Evolutionary conservation across 441 rosid genomes (phyloP).

Genomic region (Brassica balearica): DNA sequence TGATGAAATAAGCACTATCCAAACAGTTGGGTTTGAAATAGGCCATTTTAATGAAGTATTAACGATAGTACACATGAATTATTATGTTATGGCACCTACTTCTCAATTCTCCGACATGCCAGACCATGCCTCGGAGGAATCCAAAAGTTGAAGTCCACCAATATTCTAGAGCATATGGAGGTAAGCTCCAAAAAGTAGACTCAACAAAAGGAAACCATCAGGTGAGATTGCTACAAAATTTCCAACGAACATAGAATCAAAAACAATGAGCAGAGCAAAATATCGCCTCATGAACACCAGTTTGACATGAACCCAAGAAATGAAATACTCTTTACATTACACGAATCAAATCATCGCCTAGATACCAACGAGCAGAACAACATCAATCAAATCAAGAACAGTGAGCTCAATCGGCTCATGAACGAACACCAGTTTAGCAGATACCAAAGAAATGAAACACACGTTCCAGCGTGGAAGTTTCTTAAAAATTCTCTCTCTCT

Average conservation of each 20-base stretch:
- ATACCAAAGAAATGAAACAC: background rate
- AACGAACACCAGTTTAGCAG: background rate
- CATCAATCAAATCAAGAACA: constrained; percentile 4
- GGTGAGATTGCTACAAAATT: background rate
- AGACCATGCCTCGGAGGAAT: constrained; percentile 60
- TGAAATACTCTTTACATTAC: background rate
- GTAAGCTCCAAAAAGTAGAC: constrained; percentile 70
- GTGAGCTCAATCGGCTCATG: background rate
- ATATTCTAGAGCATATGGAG: constrained; percentile 76
- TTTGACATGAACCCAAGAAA: background rate
- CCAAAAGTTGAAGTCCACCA: constrained; percentile 68
- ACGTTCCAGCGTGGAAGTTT: background rate
- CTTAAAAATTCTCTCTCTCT: background rate
- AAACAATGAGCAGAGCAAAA: background rate
- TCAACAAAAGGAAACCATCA: constrained; percentile 48
- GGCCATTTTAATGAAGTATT: background rate
- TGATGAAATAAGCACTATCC: no score
- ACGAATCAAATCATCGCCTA: background rate
- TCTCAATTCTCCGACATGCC: constrained; percentile 42
- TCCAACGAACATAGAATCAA: background rate
- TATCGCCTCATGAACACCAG: background rate
- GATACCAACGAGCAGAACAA: background rate
- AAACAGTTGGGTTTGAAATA: no score
- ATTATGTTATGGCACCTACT: background rate
- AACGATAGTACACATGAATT: background rate